Base-by-base conservation (phyloP, 2,329 filamentous ascomycete genomes). In the Coniochaeta hoffmannii region DNA sequence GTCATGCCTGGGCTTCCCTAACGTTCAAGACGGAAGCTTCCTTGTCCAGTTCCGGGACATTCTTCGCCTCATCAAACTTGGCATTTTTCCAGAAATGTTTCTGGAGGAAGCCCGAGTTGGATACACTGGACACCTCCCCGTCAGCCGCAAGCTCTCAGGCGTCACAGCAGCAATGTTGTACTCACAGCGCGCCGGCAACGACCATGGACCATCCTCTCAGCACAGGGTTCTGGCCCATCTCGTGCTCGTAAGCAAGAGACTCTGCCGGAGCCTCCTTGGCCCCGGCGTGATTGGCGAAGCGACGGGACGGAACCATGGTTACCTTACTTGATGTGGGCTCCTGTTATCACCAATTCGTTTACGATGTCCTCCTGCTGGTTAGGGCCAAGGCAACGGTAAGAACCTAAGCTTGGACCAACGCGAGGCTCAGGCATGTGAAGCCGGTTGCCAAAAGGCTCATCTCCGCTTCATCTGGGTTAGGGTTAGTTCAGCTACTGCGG, bases 71-170 rank as follows among this genome's bases (percentile, higher is more conserved):
- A 30, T 72, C 74, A 56, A 85, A 81, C 28, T 78, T 70, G 50
- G 88, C 86, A 72, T 90, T 90, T 51, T 71, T 73, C 86, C 87
- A 95, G 59, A 92, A 77, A 49, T 81, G 70, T 55, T 76, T 79
- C 57, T 88, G 86, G 9, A 93, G 59, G 44, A 80, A 76, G 11
- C 74, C 72, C n/a, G 85, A 71, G 26, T 79, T 81, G 1, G 81
- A 74, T 44, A 91, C 70, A 19, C 86, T 88, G 53, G 1, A 24
- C 35, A 22, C 11, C 51, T 26, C 19, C 4, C n/a, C 2, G 15
- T 46, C 41, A 46, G 41, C 22, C 41, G 41, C 41, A 15, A 28
- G 41, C 22, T 28, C 22, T 34, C 54, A 28, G 19, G 44, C 6
- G 3, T 7, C 49, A 22, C 49, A 34, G 24, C 19, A 32, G 34